Percentiles rank a stretch among this genome's conserved stretches.
phyloP scores from a whole-genome alignment of 805 yeast species.

The Pichia sporocuriosa region DNA sequence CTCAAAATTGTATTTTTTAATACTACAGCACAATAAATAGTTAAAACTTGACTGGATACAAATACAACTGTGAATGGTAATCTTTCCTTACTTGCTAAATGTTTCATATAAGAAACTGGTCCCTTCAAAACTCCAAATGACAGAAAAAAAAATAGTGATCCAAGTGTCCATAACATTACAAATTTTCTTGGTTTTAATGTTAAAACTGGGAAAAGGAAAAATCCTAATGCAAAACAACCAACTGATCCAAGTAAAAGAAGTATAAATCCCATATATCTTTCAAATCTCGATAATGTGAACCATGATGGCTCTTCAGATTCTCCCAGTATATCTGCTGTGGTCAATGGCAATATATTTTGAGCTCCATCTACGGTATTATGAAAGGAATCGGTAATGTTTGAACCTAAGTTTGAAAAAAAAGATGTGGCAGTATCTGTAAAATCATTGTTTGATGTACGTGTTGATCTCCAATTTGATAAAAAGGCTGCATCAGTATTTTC shows the following conservation, averaged over 20 bases:
- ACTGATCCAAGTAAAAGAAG: conserved; percentile 69
- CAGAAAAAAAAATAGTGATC: conserved; percentile 76
- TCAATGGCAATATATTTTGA: conserved; percentile 59
- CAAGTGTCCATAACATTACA: conserved; percentile 86
- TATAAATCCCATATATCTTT: conserved; percentile 69
- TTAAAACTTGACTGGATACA: conserved; percentile 70
- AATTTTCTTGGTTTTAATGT: conserved; percentile 88
- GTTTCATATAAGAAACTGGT: conserved; percentile 71
- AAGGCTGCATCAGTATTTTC: conserved; percentile 20
- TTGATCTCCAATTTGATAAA: conserved; percentile 26
- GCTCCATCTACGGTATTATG: conserved; percentile 40
- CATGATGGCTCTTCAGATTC: conserved; percentile 62
- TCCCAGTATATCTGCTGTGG: conserved; percentile 41
- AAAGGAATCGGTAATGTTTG: conserved; percentile 14
- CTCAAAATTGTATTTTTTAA: conserved; percentile 71
- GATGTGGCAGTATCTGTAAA: conserved; percentile 8
- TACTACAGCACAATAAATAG: conserved; percentile 71
- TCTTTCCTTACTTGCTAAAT: conserved; percentile 68
- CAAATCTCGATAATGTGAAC: conserved; percentile 72
- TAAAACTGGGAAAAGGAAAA: conserved; percentile 81
- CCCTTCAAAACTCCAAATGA: conserved; percentile 93
- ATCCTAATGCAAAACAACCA: conserved; percentile 77
- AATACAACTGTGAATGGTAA: conserved; percentile 75
- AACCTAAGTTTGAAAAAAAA: conserved; percentile 13
- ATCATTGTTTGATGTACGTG: conserved; percentile 10